A percentile compares a stretch with the other conserved stretches of the same genome.
These are phyloP conservation scores for Sextonia rubra DNA, from an alignment of 164 flowering plant species.

Conservation along the genomic window DNA sequence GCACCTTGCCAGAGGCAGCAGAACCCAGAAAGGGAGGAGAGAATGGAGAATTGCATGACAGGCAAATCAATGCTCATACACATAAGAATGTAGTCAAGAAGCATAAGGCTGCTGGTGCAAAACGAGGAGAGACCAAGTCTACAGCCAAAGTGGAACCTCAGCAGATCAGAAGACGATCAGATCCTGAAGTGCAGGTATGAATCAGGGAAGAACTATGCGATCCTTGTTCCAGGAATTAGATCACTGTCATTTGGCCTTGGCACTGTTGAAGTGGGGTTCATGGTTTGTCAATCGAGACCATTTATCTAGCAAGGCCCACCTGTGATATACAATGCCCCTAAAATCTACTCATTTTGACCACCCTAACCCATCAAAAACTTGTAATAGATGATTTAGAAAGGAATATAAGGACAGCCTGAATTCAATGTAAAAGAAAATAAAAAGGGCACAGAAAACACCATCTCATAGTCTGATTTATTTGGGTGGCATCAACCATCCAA, in stretches of 20 bases:
- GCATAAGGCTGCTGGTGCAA: slow-evolving; percentile 26
- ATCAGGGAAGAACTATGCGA: neutral
- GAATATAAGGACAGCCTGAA: neutral
- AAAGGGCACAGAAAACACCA: neutral
- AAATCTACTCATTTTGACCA: neutral
- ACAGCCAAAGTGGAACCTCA: slow-evolving; percentile 8
- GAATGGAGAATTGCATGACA: slow-evolving; percentile 14
- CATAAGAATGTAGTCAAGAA: slow-evolving; percentile 25
- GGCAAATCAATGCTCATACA: neutral
- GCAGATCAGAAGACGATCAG: slow-evolving; percentile 10
- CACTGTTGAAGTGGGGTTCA: neutral
- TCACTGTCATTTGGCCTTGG: neutral
- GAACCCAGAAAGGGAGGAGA: slow-evolving; percentile 13
- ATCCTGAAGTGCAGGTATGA: neutral
- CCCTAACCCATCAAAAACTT: neutral
- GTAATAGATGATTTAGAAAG: neutral
- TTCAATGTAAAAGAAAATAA: neutral
- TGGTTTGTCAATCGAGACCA: neutral
- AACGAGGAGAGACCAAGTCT: slow-evolving; percentile 10
- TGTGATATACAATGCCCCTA: neutral
- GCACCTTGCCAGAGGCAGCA: slow-evolving; percentile 11
- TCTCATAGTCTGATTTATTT: neutral
- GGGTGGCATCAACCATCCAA: no score
- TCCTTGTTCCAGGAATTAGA: neutral
- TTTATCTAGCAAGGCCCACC: neutral